Base-by-base conservation (phyloP, 805 yeast species). In the Teunomyces funiuensis region DNA sequence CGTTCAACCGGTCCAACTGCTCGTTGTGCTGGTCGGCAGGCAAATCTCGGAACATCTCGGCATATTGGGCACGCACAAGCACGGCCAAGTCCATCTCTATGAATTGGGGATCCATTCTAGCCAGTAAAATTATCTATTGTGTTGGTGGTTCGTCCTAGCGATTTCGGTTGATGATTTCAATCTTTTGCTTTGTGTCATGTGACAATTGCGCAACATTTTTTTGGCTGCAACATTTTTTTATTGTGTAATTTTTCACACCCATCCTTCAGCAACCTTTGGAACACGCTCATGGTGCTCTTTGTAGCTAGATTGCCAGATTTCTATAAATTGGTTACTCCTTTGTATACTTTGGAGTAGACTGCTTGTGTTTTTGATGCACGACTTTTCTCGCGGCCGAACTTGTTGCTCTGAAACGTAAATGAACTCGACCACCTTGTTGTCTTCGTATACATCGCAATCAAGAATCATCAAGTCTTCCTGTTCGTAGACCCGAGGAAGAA, bases 401-500 rank as follows among this genome's bases (percentile, higher is more conserved):
- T 44, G 53, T 27, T 42, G 41, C 19, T 45, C 45, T 18, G 53
- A 43, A 3, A 42, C 39, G n/a, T 41, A 37, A 4, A 47, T 37
- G 31, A 53, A 57, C 11, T 45, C 50, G 16, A 43, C 43, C 7
- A 38, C 33, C 15, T 38, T 28, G 11, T 25, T 33, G 14, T 54
- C 61, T 25, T 53, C 56, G 36, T 45, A 54, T 27, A 49, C 51
- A 29, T 45, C 50, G 31, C 54, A 58, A 26, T 55, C 47, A 4
- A 52, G 37, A 3, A 59, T 33, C 19, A 62, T 39, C 25, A 33
- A 42, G 16, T 46, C 33, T 4, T 41, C 49, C n/a, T 31, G 16
- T 13, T 34, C 51, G 43, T 51, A 61, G 4, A 51, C 49, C 22
- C 51, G 55, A 2, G 66, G 65, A 5, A 58, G 39, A 11, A 62